Base-by-base conservation (phyloP, 2,329 filamentous ascomycete species). In the Talaromyces sp. region DNA sequence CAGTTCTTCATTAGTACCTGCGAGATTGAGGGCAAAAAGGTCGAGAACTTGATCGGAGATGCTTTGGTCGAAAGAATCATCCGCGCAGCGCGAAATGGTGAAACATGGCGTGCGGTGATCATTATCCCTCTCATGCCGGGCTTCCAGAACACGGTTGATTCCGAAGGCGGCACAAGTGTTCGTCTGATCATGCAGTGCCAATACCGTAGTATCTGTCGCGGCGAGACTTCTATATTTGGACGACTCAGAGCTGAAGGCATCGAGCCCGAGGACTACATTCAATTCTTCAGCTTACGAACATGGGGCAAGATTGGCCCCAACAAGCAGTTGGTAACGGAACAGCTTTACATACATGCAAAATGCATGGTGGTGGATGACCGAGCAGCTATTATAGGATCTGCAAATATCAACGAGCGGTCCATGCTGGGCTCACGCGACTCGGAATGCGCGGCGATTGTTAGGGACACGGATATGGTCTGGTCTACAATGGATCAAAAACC, bases 331-430 rank as follows among this genome's bases (percentile, higher is more conserved):
- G 92, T 95, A 3, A 98, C 95, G 0, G 95, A 99, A 74, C 95
- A 98, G 77, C 84, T 99, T 10, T 99, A 99, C 73, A 98, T 99
- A 61, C 95, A 99, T 71, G 95, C 95, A 64, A 99, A 99, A 78
- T 90, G 90, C 67, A 98, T 98, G 82, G 85, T 99, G 61, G 94
- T 96, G 4, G 95, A 99, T 74, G 95, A 99, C 71, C 87, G 94
- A 36, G 87, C 95, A 62, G 94, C 89, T 23, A 87, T 99, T 64
- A 99, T 99, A 68, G 95, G 95, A 18, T 98, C 94, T 53, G 95
- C 95, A 59, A 99, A 99, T 73, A 98, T 99, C 81, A 99, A 99
- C 70, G 95, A 99, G 76, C 88, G 95, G 53, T 98, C 94, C 6
- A 92, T 98, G 92, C 76, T 97, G 64, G 95, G 95, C 8, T 89